Evolutionary conservation across 2,329 filamentous ascomycete species (phyloP).

Genomic region (Hypoxylon rubiginosum): DNA sequence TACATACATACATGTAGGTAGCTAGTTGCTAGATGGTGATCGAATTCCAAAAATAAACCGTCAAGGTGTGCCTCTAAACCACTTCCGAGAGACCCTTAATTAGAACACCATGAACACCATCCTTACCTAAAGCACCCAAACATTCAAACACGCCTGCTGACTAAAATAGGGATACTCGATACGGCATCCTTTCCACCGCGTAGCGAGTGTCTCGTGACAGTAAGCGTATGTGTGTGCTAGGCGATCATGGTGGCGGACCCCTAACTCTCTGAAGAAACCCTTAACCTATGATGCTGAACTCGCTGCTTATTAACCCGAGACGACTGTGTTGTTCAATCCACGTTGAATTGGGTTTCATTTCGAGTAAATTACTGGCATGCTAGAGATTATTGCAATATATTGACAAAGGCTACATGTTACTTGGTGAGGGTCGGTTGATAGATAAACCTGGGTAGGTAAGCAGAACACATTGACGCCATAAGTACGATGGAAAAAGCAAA

Average conservation of each 20-base stretch:
- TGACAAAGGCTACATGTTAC: background rate
- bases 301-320: constrained; percentile 37
- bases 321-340: constrained; percentile 6
- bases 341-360: constrained; percentile 8
- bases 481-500: background rate
- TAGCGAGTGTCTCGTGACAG: constrained; percentile 1
- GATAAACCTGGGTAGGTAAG: background rate
- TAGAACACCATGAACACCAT: background rate
- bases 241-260: background rate
- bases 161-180: background rate
- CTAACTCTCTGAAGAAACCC: background rate
- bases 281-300: constrained; percentile 18
- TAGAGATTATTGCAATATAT: background rate
- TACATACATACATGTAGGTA: too few relatives aligned
- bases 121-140: background rate
- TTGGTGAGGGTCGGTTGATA: background rate
- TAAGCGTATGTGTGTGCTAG: background rate
- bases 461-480: background rate
- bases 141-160: background rate
- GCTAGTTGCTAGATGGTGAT: background rate
- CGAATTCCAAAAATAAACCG: background rate
- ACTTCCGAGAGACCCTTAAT: background rate
- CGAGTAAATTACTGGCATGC: background rate
- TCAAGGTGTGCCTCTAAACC: background rate
- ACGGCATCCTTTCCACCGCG: constrained; percentile 21